A percentile compares a stretch with the other conserved stretches of the same genome.
Evolutionary conservation across 805 yeast genomes (phyloP).

Genomic region (Myxozyma neglecta): DNA sequence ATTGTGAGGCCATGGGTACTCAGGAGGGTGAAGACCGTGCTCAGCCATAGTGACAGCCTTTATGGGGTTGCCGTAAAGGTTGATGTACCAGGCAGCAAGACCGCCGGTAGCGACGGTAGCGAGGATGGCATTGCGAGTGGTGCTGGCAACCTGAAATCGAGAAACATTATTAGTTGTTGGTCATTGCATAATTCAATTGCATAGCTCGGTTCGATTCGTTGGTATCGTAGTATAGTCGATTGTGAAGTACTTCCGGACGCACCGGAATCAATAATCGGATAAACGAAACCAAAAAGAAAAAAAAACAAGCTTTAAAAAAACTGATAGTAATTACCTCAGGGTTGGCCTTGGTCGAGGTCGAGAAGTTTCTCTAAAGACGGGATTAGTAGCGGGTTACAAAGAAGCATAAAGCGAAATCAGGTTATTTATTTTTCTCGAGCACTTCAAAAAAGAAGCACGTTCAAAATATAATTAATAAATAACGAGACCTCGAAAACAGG

Average conservation of each 20-base stretch:
- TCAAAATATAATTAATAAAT: not conserved
- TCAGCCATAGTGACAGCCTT: constrained; percentile 81
- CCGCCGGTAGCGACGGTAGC: constrained; percentile 71
- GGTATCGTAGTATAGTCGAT: not conserved
- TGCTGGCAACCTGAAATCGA: constrained; percentile 8
- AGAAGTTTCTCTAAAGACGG: constrained; percentile 7
- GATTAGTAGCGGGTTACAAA: too few species aligned
- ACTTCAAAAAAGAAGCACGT: not conserved
- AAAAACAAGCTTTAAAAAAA: not conserved
- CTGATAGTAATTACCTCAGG: constrained; percentile 7
- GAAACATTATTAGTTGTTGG: not conserved
- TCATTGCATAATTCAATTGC: not conserved
- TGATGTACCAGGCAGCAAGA: constrained; percentile 75
- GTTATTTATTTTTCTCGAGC: not conserved
- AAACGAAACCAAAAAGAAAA: not conserved
- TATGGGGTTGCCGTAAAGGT: constrained; percentile 83
- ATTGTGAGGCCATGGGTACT: constrained; percentile 88
- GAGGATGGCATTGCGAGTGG: constrained; percentile 37
- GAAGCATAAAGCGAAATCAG: not conserved
- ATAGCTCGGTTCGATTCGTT: not conserved
- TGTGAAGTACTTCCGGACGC: not conserved
- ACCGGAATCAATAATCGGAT: not conserved
- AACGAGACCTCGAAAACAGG: too few species aligned
- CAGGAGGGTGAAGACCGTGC: constrained; percentile 96
- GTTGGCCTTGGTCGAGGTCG: constrained; percentile 11